These are phyloP conservation scores for Apophysomyces variabilis DNA, from an alignment of 371 early-diverging fungal genomes.

Conservation along the genomic window DNA sequence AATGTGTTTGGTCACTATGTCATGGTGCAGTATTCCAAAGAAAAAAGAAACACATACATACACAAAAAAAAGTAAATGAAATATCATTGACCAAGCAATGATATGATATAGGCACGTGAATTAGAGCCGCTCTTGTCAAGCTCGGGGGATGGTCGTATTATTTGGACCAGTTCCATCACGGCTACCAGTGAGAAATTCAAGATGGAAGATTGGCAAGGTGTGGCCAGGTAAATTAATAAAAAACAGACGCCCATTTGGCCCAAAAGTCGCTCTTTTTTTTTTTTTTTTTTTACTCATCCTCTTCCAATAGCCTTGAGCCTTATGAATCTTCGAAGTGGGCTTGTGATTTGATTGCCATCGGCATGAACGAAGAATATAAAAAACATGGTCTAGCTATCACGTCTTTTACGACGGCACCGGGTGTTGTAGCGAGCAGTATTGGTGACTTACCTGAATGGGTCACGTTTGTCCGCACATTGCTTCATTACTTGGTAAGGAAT, in stretches of 20 bases:
- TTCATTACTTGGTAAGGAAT: slow-evolving; percentile 50
- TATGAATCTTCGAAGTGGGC: slow-evolving; percentile 86
- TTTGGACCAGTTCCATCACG: slow-evolving; percentile 84
- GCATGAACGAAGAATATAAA: slow-evolving; percentile 53
- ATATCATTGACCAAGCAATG: too few relatives aligned
- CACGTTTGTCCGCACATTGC: slow-evolving; percentile 32
- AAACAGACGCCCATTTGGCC: not conserved
- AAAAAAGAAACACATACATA: too few relatives aligned
- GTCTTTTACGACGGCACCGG: slow-evolving; percentile 72
- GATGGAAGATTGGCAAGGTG: slow-evolving; percentile 74
- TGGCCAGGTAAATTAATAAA: slow-evolving; percentile 46
- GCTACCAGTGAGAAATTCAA: slow-evolving; percentile 56
- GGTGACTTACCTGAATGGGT: slow-evolving; percentile 58
- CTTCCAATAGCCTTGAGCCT: slow-evolving; percentile 44
- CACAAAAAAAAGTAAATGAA: too few relatives aligned
- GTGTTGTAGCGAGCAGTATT: slow-evolving; percentile 73
- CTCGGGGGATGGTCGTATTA: slow-evolving; percentile 66
- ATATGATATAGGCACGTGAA: slow-evolving; percentile 54
- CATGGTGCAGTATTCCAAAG: slow-evolving; percentile 50
- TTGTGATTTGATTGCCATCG: slow-evolving; percentile 63
- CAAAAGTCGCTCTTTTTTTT: too few relatives aligned
- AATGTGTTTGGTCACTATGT: slow-evolving; percentile 92
- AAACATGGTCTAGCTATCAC: slow-evolving; percentile 26
- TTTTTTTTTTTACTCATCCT: not conserved
- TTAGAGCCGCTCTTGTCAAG: slow-evolving; percentile 52